Conservation (phyloP, 2,329 filamentous ascomycete species). For the Pestalotiopsis sp. region DNA sequence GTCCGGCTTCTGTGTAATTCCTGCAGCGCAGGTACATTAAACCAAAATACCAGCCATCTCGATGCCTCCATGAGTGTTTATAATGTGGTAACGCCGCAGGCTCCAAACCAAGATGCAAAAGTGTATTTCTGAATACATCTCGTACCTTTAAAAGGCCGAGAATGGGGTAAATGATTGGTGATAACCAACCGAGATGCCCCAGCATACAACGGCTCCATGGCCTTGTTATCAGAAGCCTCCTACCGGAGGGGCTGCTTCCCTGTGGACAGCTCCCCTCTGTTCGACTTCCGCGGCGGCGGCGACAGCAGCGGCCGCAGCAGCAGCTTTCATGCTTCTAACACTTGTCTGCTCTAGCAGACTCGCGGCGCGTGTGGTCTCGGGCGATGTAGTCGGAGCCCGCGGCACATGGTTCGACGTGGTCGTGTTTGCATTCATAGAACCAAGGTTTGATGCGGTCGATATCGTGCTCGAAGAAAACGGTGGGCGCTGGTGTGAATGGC, state of each 20-base stretch:
- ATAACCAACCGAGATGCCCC: not conserved
- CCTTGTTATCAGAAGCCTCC: constrained; percentile 23
- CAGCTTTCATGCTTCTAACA: constrained; percentile 27
- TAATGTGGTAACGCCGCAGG: constrained; percentile 1
- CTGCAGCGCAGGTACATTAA: not conserved
- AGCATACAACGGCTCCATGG: constrained; percentile 5
- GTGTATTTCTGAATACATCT: not conserved
- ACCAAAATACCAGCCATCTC: not conserved
- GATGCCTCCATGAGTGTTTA: not conserved
- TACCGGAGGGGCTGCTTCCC: constrained; percentile 32
- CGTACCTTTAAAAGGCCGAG: not conserved
- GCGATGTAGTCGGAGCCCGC: constrained; percentile 40
- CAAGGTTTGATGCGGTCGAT: constrained; percentile 19
- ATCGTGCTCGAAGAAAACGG: constrained; percentile 36
- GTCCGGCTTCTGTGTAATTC: not conserved
- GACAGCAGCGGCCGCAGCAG: constrained; percentile 19
- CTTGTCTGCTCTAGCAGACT: constrained; percentile 34
- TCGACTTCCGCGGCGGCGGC: constrained; percentile 16
- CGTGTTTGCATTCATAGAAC: constrained; percentile 26
- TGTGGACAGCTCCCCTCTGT: constrained; percentile 28
- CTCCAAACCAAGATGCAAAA: constrained; percentile 1
- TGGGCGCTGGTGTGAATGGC: constrained; percentile 40
- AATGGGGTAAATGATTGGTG: not conserved
- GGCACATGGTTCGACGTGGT: constrained; percentile 26
- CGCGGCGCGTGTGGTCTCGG: constrained; percentile 44